Base-by-base conservation (phyloP, 768 basidiomycete genomes). In the Hortiboletus campestris region DNA sequence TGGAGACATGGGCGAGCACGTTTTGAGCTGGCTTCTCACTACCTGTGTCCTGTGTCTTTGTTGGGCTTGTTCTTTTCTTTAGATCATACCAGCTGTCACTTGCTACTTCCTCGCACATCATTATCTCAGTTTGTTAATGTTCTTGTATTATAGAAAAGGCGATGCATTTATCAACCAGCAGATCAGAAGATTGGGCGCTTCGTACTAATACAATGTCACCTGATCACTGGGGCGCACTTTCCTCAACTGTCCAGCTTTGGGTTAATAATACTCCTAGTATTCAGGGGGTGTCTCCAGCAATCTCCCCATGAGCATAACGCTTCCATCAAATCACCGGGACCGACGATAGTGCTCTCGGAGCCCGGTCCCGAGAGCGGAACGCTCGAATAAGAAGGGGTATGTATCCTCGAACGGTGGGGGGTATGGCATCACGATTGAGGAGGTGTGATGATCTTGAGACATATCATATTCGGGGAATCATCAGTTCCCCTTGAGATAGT, bases 1-100 rank as follows among this genome's bases (percentile, higher is more conserved):
- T 93, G 51, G 85, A 88, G 69, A 83, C 80, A 46, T 94, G 90
- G 88, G 89, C 91, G 25, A 86, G 76, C 71, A 88, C 86, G 34
- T 84, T 89, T 67, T 90, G 71, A 77, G 60, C 60, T 53, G 55
- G 57, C 46, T 63, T 53, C 59, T 61, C 58, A 49, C 44, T 56
- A 50, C 52, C 58, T 56, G 19, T 40, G 32, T 59, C 42, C 43
- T 56, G 43, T 49, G 31, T 56, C 25, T 48, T 31, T 50, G 20
- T 55, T 41, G 10, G 42, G 50, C 47, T 60, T 51, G 45, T 57
- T 58, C 46, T 44, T 51, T 57, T 44, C 55, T 45, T 52, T 57
- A 57, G 51, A 59, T 61, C 56, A 70, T 67, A 61, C 65, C 70
- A 62, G 55, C 25, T 60, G 56, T 59, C 67, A 62, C 56, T 56